phyloP scores from a whole-genome alignment of 148 eudicot species.

The Persicaria maculosa region DNA sequence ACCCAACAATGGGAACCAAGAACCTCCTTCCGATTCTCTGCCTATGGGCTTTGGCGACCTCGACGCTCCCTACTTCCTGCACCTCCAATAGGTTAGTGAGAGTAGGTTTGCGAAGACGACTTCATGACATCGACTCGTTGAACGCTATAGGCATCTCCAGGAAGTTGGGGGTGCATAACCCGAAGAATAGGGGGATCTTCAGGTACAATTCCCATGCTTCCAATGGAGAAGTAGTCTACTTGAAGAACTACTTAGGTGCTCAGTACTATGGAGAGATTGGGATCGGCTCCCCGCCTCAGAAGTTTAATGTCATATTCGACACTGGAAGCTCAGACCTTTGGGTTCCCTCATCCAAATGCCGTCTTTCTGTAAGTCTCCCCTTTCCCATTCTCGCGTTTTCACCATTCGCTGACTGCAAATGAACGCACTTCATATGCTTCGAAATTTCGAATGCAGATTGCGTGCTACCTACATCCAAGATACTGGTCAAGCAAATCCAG shows the following conservation, averaged over 20 bases:
- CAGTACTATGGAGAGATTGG: conserved; percentile 84
- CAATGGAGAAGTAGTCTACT: conserved; percentile 42
- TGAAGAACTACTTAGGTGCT: conserved; percentile 83
- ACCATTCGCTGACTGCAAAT: no score
- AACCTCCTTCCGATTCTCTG: conserved; percentile 28
- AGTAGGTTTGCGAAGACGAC: conserved; percentile 52
- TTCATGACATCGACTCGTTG: conserved; percentile 40
- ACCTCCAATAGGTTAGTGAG: conserved; percentile 49
- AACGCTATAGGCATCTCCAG: conserved; percentile 47
- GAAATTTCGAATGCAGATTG: conserved; percentile 40
- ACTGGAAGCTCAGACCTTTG: conserved; percentile 93
- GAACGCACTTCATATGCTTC: not conserved
- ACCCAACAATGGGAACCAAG: conserved; percentile 35
- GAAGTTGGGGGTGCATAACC: conserved; percentile 24
- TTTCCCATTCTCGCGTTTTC: conserved; percentile 9
- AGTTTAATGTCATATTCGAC: conserved; percentile 74
- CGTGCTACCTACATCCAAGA: conserved; percentile 73
- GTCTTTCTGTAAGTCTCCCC: conserved; percentile 62
- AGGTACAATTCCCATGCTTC: conserved; percentile 21
- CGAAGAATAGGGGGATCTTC: conserved; percentile 20
- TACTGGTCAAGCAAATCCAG: conserved; percentile 57
- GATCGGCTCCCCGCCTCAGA: conserved; percentile 82
- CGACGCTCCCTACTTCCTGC: conserved; percentile 30
- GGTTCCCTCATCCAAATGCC: conserved; percentile 89
- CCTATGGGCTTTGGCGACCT: conserved; percentile 34